A percentile compares a stretch with the other conserved stretches of the same genome.
phyloP scores from a whole-genome alignment of 2,329 filamentous ascomycete species.

The Nothophoma quercina region DNA sequence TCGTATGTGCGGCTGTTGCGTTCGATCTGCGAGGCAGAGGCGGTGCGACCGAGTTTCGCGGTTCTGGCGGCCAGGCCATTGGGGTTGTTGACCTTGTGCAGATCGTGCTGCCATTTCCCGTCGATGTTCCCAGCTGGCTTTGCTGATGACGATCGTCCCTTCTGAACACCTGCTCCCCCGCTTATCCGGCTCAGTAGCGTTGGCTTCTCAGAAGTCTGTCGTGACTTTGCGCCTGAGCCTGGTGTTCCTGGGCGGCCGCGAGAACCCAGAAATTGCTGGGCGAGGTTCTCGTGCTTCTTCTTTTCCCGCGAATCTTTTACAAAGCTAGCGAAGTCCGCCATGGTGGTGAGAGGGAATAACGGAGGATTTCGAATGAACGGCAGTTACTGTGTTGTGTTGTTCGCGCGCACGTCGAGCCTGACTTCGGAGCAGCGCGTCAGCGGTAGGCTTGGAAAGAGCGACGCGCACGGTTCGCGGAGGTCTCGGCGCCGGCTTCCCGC shows the following conservation, averaged over 20 bases:
- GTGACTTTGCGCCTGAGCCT: slow-evolving; percentile 54
- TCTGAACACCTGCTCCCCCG: slow-evolving; percentile 71
- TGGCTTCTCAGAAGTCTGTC: slow-evolving; percentile 57
- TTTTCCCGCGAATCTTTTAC: slow-evolving; percentile 63
- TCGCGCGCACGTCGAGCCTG: slow-evolving; percentile 5
- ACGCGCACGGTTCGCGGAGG: slow-evolving; percentile 16
- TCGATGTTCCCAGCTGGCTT: slow-evolving; percentile 65
- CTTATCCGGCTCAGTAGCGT: slow-evolving; percentile 74
- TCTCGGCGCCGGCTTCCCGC: slow-evolving; percentile 10
- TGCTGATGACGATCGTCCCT: slow-evolving; percentile 61
- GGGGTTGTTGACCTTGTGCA: slow-evolving; percentile 61
- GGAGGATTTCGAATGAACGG: not conserved
- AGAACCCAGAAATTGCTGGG: slow-evolving; percentile 71
- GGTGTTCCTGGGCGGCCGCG: slow-evolving; percentile 61
- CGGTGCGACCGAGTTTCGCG: slow-evolving; percentile 44
- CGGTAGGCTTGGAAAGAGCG: slow-evolving; percentile 9
- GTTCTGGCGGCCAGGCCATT: slow-evolving; percentile 44
- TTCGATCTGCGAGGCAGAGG: slow-evolving; percentile 51
- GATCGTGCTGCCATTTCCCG: slow-evolving; percentile 75
- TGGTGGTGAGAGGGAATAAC: slow-evolving; percentile 17
- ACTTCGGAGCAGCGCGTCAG: slow-evolving; percentile 22
- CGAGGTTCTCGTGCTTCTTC: slow-evolving; percentile 75
- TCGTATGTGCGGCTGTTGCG: slow-evolving; percentile 53
- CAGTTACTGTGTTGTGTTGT: not conserved
- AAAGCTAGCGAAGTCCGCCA: slow-evolving; percentile 38